Base-by-base conservation (phyloP, 2,329 filamentous ascomycete species). In the Calycina herbarum region DNA sequence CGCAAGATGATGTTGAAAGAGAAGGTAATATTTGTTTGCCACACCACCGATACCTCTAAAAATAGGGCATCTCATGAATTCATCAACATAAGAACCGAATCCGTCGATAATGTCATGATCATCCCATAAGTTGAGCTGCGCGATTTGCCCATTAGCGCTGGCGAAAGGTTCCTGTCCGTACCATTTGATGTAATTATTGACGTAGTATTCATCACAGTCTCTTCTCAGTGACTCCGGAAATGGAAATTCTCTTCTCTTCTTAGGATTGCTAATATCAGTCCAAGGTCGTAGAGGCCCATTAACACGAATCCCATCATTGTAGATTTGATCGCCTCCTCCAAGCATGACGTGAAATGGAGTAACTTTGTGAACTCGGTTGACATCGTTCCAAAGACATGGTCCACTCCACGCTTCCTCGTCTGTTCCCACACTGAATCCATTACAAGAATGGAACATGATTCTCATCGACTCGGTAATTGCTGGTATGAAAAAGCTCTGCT, bases 401-500 rank as follows among this genome's bases (percentile, higher is more conserved):
- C 95, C 95, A 74, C 91, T 94, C 81, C 93, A 96, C 54, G 89
- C 89, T 60, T 92, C 88, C 67, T 95, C 88, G 76, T 97, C 91
- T 3, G 93, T 94, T 63, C 90, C 91, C 48, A 95, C 85, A 71
- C 91, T 94, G 81, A 99, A 99, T 17, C 95, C 96, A 77, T 99
- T 99, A 81, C 95, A 97, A 65, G 92, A 97, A 81, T 97, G 91
- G 79, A 97, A 99, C 92, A 98, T 96, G 75, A 97, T 91, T 76
- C 96, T 93, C 94, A 99, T 98, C 4, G 92, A 91, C 78, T 97
- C 89, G 57, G 87, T 86, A 65, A 84, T 82, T 13, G 91, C 92
- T 13, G 95, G 94, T 4, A 98, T 87, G 83, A 90, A 96, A 78
- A 99, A 99, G 60, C 71, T 86, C 80, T 84, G 96, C 81, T 77